Base-by-base conservation (phyloP, 805 yeast species). In the Sporopachydermia quercuum region DNA sequence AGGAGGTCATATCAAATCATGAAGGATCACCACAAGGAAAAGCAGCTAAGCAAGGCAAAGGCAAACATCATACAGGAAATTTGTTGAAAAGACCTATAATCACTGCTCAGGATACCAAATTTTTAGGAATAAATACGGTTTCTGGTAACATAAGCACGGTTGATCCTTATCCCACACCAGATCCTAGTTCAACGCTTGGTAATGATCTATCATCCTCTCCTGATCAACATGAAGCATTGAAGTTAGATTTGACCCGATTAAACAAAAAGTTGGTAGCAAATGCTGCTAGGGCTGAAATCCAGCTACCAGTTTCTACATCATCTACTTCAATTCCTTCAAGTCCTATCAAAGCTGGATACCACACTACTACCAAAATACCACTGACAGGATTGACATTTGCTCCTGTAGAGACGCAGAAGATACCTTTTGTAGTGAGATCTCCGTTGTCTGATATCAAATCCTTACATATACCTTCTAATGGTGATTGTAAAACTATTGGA, bases 131-230 rank as follows among this genome's bases (percentile, higher is more conserved):
- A 40, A 40, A 35, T 15, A 42, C 36, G 27, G 41, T 30, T 14
- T 15, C 19, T 40, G 41, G 5, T n/a, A n/a, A 14, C 19, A 4
- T 49, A 42, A 57, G 49, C 36, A 49, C 55, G 27, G 42, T 34
- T 4, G 41, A 43, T 16, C 62, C 62, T 5, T 76, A 75, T 48
- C 83, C 84, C 8, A 78, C 86, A 1, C 89, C 89, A 15, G 71
- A 75, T 47, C 86, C 89, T 1, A 77, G 85, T 1, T 71, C 77
- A 1, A 66, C 73, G 4, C 49, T 61, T 4, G 74, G 72, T 14
- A 46, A 42, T 14, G 49, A 57, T 35, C 56, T 63, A 1, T 61
- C 66, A 1, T 61, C 68, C 2, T 65, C 58, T 6, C 45, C 60
- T 4, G 40, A 49, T 15, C 49, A 55, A 44, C 39, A 36, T 3